These are phyloP conservation scores for Evernia prunastri DNA, from an alignment of 495 filamentous ascomycete species.

Conservation along the genomic window DNA sequence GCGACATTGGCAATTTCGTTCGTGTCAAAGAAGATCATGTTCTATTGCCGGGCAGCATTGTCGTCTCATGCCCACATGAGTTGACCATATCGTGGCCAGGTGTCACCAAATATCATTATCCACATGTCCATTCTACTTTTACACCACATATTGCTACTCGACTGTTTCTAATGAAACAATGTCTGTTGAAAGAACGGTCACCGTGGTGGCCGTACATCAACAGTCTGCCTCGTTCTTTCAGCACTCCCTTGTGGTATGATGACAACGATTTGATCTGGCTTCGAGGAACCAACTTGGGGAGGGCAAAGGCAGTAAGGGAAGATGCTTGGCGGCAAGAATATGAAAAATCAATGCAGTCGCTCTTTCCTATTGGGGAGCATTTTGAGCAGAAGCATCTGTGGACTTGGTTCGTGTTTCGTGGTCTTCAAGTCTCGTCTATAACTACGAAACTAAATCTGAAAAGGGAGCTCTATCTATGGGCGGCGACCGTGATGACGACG, in stretches of 20 bases:
- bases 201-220: slow-evolving; percentile 60
- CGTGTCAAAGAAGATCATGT: slow-evolving; percentile 9
- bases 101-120: slow-evolving; percentile 10
- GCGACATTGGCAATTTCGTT: slow-evolving; percentile 12
- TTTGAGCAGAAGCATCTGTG: slow-evolving; percentile 7
- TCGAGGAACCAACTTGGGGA: slow-evolving; percentile 51
- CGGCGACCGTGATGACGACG: slow-evolving; percentile 56
- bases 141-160: slow-evolving; percentile 20
- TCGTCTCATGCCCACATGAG: slow-evolving; percentile 26
- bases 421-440: neutral
- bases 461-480: slow-evolving; percentile 61
- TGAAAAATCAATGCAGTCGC: slow-evolving; percentile 32
- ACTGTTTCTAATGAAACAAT: slow-evolving; percentile 56
- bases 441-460: slow-evolving; percentile 4
- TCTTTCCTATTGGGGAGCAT: slow-evolving; percentile 21
- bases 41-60: slow-evolving; percentile 7
- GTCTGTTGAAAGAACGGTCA: slow-evolving; percentile 40
- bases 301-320: slow-evolving; percentile 40
- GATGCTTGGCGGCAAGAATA: slow-evolving; percentile 46
- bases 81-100: slow-evolving; percentile 24
- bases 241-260: slow-evolving; percentile 53
- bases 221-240: slow-evolving; percentile 50
- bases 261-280: slow-evolving; percentile 53
- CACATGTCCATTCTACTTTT: slow-evolving; percentile 7
- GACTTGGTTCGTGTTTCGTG: slow-evolving; percentile 15